Base-by-base conservation (phyloP, 768 basidiomycete species). In the Collybia nuda region DNA sequence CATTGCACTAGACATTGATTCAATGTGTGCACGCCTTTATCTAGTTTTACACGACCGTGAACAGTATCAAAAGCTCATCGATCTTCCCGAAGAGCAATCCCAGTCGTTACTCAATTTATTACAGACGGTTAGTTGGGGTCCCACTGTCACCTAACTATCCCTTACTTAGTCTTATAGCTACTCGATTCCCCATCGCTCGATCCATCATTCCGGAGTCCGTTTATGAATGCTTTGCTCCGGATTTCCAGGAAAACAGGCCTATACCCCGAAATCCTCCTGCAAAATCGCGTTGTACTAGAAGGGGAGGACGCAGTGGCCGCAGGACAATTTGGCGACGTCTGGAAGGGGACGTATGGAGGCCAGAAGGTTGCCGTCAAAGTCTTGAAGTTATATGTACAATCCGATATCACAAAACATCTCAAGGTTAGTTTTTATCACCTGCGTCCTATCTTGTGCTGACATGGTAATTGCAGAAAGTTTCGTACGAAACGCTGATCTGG, bases 261-360 rank as follows among this genome's bases (percentile, higher is more conserved):
- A 12, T 64, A 65, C 24, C 70, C 68, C 18, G 53, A 11, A 49
- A 56, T 56, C n/a, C 50, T 70, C 24, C 17, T 51, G 6, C 55
- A 50, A 44, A n/a, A 35, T 15, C 50, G 51, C 14, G 54, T 58
- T 1, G 12, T 6, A 6, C 19, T 56, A 11, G 49, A 51, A 38
- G 57, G 55, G 3, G 21, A 21, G 1, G 48, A 56, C 24, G 57
- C 67, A 1, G 47, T 57, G 11, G 53, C 60, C 15, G 51, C 54
- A 38, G 68, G 70, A 26, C 62, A 62, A 1, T 71, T 59, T 43
- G 68, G 69, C 9, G 54, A 58, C 22, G 64, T 70, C 45, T 68
- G 59, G 44, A 59, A 61, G 23, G 68, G 68, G 12, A 47, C 37
- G 22, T 52, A 63, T 18, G 60, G 49, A 2, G 64, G 56, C 17